Base-by-base conservation (phyloP, 2,329 filamentous ascomycete genomes). In the Colletotrichum chlorophyti region DNA sequence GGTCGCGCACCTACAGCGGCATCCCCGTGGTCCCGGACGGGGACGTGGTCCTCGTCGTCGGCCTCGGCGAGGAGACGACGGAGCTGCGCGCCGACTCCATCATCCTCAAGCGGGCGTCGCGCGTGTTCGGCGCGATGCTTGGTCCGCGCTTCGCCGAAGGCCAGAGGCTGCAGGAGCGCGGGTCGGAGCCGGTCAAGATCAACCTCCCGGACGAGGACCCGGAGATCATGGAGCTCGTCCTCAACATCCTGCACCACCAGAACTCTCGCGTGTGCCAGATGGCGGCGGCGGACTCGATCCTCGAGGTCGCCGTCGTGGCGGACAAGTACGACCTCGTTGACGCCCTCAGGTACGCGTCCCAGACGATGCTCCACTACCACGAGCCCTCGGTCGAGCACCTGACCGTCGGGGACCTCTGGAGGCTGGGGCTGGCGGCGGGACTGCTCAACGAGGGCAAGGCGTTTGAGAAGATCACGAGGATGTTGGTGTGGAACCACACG, bases 161-260 rank as follows among this genome's bases (percentile, higher is more conserved):
- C 6, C 47, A 63, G 19, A 45, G 48, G 4, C 54, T 68, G 38
- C 57, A 57, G 27, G 57, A 57, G 24, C 26, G 57, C 24, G 40
- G 38, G 23, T 27, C 37, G 17, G 53, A 53, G 9, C 58, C 58
- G n/a, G 52, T 60, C n/a, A 65, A 70, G 46, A 58, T 73, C 23
- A 54, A 62, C 12, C 61, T 71, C 9, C 66, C 66, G 0, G 67
- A 73, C 5, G 72, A 75, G 45, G 63, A 74, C 40, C 60, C 69
- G 0, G 62, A 65, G 3, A 67, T 69, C 2, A 68, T 76, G 58
- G 53, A 63, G 8, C 59, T 74, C 0, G 23, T 75, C 5, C 65
- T 75, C 52, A 65, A 64, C 27, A 69, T 76, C 12, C 68, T 69
- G 9, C 72, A 74, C 45, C 40, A 60, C 9, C 61, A 66, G 10